Conservation (phyloP, 495 filamentous ascomycete genomes). For the Extremus antarcticus region DNA sequence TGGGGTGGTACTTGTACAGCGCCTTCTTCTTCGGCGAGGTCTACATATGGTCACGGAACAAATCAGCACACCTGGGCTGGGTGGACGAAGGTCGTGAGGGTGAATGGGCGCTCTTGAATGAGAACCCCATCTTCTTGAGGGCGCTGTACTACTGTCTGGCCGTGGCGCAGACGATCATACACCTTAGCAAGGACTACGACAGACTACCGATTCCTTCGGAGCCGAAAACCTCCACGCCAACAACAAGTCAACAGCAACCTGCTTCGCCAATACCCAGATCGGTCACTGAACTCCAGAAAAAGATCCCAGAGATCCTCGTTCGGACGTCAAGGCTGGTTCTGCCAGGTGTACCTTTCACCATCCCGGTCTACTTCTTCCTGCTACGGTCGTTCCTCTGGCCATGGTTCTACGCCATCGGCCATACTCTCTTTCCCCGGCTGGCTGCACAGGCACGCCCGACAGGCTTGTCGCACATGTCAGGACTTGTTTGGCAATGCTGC, state of each 20-base stretch:
- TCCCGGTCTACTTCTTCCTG: conserved; percentile 50
- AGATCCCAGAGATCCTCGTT: not conserved
- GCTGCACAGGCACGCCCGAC: conserved; percentile 37
- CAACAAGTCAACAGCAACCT: not conserved
- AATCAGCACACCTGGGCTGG: conserved; percentile 55
- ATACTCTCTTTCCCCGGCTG: not conserved
- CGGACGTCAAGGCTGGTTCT: not conserved
- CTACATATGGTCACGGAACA: conserved; percentile 66
- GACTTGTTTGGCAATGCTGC: conserved; percentile 48
- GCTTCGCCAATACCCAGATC: not conserved
- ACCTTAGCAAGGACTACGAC: conserved; percentile 68
- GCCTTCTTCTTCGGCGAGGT: conserved; percentile 72
- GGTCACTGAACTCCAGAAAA: not conserved
- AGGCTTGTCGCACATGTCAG: conserved; percentile 13
- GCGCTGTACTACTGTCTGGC: conserved; percentile 58
- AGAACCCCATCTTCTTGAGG: conserved; percentile 72
- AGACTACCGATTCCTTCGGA: conserved; percentile 44
- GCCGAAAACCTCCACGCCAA: conserved; percentile 25
- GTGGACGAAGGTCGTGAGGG: conserved; percentile 51
- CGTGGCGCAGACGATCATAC: conserved; percentile 52
- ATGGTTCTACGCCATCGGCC: conserved; percentile 37
- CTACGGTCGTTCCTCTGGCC: conserved; percentile 56
- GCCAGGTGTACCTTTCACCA: conserved; percentile 23
- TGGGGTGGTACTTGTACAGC: conserved; percentile 46
- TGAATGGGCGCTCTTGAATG: conserved; percentile 74